A percentile compares a stretch with the other conserved stretches of the same genome.
These are phyloP conservation scores for Pythium periplocum DNA, from an alignment of 352 stramenopile species.

Conservation along the genomic window DNA sequence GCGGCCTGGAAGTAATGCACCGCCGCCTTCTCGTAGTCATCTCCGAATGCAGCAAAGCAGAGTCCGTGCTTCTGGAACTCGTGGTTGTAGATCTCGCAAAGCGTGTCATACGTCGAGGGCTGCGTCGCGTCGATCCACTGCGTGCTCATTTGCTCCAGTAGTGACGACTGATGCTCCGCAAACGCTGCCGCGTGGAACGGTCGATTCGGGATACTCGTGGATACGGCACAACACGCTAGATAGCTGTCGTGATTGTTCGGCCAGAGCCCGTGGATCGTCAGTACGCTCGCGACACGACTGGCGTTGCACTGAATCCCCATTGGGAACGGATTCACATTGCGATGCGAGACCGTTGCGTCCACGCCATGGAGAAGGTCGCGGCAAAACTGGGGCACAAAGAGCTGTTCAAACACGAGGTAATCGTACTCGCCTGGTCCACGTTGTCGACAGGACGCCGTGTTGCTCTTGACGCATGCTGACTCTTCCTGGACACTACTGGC, in stretches of 20 bases:
- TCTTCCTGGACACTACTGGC: slow-evolving; percentile 1
- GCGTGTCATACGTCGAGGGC: slow-evolving; percentile 40
- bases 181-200: slow-evolving; percentile 31
- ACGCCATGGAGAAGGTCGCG: slow-evolving; percentile 39
- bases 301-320: slow-evolving; percentile 33
- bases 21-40: slow-evolving; percentile 2
- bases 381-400: slow-evolving; percentile 56
- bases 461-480: slow-evolving; percentile 1
- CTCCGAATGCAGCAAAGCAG: slow-evolving; percentile 29
- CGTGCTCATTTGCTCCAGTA: slow-evolving; percentile 31
- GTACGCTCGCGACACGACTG: slow-evolving; percentile 18
- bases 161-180: slow-evolving; percentile 15
- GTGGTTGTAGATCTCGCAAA: slow-evolving; percentile 82
- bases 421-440: slow-evolving; percentile 34
- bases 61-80: slow-evolving; percentile 83
- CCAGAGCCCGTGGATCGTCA: slow-evolving; percentile 53
- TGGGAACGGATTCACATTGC: slow-evolving; percentile 40
- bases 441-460: neutral
- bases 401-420: slow-evolving; percentile 46
- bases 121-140: slow-evolving; percentile 44
- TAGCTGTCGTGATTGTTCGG: slow-evolving; percentile 31
- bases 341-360: slow-evolving; percentile 44
- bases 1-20: slow-evolving; percentile 2
- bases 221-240: slow-evolving; percentile 41
- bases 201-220: slow-evolving; percentile 22